These are phyloP conservation scores for Ceriops zippeliana DNA, from an alignment of 345 rosid genomes.

Conservation along the genomic window DNA sequence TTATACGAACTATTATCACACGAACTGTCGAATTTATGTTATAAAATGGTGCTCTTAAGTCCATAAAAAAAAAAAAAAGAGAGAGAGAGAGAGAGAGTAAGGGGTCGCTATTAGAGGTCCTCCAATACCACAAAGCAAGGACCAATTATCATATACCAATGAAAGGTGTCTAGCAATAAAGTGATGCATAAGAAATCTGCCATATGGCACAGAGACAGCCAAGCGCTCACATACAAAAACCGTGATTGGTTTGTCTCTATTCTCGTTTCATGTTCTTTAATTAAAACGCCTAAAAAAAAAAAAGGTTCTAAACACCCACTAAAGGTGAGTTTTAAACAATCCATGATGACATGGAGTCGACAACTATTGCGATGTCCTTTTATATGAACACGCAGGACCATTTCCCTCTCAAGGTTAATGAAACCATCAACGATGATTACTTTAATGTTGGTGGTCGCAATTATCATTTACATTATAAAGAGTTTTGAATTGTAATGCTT, in stretches of 20 bases:
- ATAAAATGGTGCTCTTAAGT: neutral
- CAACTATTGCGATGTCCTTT: slow-evolving; percentile 2
- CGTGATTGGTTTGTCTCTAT: slow-evolving; percentile 48
- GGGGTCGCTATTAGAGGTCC: slow-evolving; percentile 16
- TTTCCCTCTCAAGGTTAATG: neutral
- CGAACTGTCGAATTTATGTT: too few relatives aligned
- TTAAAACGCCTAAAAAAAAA: slow-evolving; percentile 8
- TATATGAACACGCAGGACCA: neutral
- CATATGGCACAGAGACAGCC: slow-evolving; percentile 36
- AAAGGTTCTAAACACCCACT: slow-evolving; percentile 5
- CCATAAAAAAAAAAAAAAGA: neutral
- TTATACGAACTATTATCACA: too few relatives aligned
- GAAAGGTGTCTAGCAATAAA: slow-evolving; percentile 58
- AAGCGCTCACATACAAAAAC: slow-evolving; percentile 42
- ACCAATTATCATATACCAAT: slow-evolving; percentile 13
- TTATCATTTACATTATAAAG: neutral
- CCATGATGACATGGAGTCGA: slow-evolving; percentile 31
- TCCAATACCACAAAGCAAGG: neutral
- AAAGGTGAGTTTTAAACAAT: slow-evolving; percentile 10
- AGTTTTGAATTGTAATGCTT: too few relatives aligned
- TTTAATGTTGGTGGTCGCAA: neutral
- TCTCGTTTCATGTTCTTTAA: slow-evolving; percentile 12
- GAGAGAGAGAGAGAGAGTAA: slow-evolving; percentile 2
- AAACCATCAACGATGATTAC: neutral
- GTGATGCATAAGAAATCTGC: slow-evolving; percentile 31